Evolutionary conservation across 2,329 filamentous ascomycete species (phyloP).

Genomic region (Colletotrichum simmondsii): DNA sequence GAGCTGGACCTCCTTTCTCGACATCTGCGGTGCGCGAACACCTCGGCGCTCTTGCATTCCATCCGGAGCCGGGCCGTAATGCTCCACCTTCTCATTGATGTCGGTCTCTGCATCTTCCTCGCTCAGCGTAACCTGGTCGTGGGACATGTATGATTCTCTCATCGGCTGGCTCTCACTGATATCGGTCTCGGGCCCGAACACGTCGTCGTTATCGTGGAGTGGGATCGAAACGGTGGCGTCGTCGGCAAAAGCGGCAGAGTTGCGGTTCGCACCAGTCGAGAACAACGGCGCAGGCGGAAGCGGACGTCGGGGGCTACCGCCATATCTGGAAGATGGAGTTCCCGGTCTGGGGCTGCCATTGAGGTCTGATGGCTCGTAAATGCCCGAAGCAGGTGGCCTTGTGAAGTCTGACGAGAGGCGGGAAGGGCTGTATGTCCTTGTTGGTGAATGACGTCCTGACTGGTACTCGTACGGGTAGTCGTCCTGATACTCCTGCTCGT

Average conservation of each 20-base stretch:
- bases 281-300: constrained; percentile 91
- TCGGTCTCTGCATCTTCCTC: constrained; percentile 50
- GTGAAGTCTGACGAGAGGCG: constrained; percentile 69
- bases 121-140: constrained; percentile 66
- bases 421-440: constrained; percentile 69
- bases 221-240: constrained; percentile 80
- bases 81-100: constrained; percentile 71
- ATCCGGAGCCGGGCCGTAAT: constrained; percentile 88
- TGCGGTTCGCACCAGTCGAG: constrained; percentile 60
- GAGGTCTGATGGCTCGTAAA: constrained; percentile 88
- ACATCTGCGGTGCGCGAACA: constrained; percentile 86
- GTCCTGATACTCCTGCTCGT: constrained; percentile 33
- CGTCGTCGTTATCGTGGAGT: constrained; percentile 74
- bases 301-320: constrained; percentile 86
- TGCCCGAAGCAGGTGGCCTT: constrained; percentile 75
- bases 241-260: constrained; percentile 67
- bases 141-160: constrained; percentile 65
- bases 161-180: constrained; percentile 63
- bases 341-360: constrained; percentile 92
- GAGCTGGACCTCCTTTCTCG: constrained; percentile 92
- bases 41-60: constrained; percentile 90
- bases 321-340: constrained; percentile 89
- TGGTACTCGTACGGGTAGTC: constrained; percentile 30
- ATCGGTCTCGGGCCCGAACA: constrained; percentile 74
- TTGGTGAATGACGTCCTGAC: constrained; percentile 55